These are phyloP conservation scores for Obelidium mucronatum DNA, from an alignment of 192 early-diverging fungal species.

Conservation along the genomic window DNA sequence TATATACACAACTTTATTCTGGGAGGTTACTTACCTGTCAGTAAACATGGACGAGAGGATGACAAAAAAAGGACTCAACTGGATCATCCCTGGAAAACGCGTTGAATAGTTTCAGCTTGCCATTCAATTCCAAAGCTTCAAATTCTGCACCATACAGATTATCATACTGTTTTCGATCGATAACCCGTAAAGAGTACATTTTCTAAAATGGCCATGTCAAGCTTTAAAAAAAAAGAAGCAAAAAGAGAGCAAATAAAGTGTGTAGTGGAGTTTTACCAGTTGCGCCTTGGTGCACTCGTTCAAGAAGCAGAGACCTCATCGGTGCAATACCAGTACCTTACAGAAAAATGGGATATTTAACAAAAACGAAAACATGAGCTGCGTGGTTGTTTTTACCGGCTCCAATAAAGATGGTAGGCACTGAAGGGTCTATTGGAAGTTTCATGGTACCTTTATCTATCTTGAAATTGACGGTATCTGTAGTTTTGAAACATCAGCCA, in stretches of 20 bases:
- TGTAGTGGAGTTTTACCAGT: slow-evolving; percentile 36
- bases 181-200: slow-evolving; percentile 90
- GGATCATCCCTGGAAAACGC: slow-evolving; percentile 90
- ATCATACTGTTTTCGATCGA: slow-evolving; percentile 73
- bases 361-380: slow-evolving; percentile 20
- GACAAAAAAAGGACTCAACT: not conserved
- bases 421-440: slow-evolving; percentile 52
- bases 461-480: slow-evolving; percentile 23
- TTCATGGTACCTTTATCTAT: slow-evolving; percentile 40
- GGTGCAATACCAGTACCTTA: slow-evolving; percentile 87
- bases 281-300: slow-evolving; percentile 56
- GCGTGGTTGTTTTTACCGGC: slow-evolving; percentile 78
- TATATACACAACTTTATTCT: slow-evolving; percentile 77
- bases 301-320: slow-evolving; percentile 80
- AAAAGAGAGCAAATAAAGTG: too few relatives aligned
- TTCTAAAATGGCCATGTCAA: slow-evolving; percentile 53
- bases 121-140: slow-evolving; percentile 54
- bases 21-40: not conserved
- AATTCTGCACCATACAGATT: slow-evolving; percentile 78
- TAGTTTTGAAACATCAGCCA: too few relatives aligned
- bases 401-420: slow-evolving; percentile 83
- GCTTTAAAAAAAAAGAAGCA: too few relatives aligned
- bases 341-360: not conserved
- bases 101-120: slow-evolving; percentile 65
- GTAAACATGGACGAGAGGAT: not conserved